These are phyloP conservation scores for Nepenthes alata DNA, from an alignment of 179 eudicot genomes.

Conservation along the genomic window DNA sequence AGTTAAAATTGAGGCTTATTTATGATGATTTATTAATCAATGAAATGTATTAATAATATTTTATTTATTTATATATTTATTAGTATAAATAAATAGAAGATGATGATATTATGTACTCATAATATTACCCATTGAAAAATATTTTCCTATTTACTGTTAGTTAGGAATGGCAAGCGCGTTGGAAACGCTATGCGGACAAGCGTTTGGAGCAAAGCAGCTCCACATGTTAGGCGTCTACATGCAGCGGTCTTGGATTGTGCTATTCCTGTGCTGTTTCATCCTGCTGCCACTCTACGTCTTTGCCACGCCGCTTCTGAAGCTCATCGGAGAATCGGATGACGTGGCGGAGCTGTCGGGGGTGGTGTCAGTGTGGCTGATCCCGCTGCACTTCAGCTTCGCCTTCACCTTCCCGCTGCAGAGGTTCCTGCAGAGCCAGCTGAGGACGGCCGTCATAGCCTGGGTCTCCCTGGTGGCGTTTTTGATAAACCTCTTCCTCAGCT, in stretches of 20 bases:
- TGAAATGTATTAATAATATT: neutral
- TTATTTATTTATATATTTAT: neutral
- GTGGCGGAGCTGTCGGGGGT: constrained; percentile 20
- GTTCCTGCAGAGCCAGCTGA: constrained; percentile 31
- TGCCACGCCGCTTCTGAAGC: constrained; percentile 20
- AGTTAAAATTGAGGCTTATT: too few relatives aligned
- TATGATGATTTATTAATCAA: too few relatives aligned
- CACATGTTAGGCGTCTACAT: constrained; percentile 29
- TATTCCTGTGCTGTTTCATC: constrained; percentile 33
- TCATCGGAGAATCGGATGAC: constrained; percentile 21
- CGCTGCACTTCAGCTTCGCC: constrained; percentile 33
- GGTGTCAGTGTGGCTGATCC: constrained; percentile 22
- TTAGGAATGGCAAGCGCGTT: constrained; percentile 37
- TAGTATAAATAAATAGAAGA: too few relatives aligned
- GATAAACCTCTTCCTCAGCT: constrained; percentile 12
- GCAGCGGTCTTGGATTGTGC: constrained; percentile 39
- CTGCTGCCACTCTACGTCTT: constrained; percentile 25
- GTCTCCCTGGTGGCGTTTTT: constrained; percentile 12
- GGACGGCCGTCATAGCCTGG: constrained; percentile 24
- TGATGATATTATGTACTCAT: too few relatives aligned
- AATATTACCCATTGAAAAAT: too few relatives aligned
- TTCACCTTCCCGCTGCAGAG: constrained; percentile 25
- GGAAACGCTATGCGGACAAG: constrained; percentile 33
- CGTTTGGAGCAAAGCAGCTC: constrained; percentile 26
- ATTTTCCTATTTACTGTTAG: constrained; percentile 3